Evolutionary conservation across 192 early-diverging fungal species (phyloP).

Genomic region (Backusella psychrophila): DNA sequence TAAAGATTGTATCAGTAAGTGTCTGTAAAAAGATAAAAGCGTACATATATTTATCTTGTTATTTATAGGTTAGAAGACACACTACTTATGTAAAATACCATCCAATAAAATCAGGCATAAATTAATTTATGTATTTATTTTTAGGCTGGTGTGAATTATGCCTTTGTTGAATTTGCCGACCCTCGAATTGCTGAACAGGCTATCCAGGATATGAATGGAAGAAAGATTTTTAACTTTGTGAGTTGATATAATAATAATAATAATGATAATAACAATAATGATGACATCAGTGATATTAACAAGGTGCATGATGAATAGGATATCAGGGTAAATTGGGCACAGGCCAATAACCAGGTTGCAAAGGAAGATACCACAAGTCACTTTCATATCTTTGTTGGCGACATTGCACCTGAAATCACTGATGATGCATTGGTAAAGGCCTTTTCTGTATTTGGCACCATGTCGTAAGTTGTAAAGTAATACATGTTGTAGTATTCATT

Average conservation of each 20-base stretch:
- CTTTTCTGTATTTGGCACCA: conserved; percentile 67
- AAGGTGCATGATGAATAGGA: conserved; percentile 9
- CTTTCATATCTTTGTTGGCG: conserved; percentile 91
- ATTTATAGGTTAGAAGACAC: conserved; percentile 22
- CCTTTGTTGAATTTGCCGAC: conserved; percentile 83
- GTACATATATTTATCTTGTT: conserved; percentile 7
- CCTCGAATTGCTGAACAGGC: conserved; percentile 71
- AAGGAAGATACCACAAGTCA: conserved; percentile 50
- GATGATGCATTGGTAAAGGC: conserved; percentile 78
- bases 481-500: background rate
- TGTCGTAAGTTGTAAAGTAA: conserved; percentile 60
- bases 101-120: background rate
- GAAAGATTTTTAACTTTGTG: conserved; percentile 61
- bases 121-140: background rate
- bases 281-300: too few relatives aligned
- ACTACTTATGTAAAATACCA: conserved; percentile 18
- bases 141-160: conserved; percentile 78
- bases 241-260: background rate
- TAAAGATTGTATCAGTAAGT: conserved; percentile 83
- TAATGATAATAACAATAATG: too few relatives aligned
- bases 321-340: conserved; percentile 37
- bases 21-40: conserved; percentile 41
- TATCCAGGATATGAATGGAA: conserved; percentile 71
- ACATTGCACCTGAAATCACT: conserved; percentile 87
- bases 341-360: conserved; percentile 16